A percentile compares a stretch with the other conserved stretches of the same genome.
These are phyloP conservation scores for Arabidopsis arenosa DNA, from an alignment of 345 rosid species.

Conservation along the genomic window DNA sequence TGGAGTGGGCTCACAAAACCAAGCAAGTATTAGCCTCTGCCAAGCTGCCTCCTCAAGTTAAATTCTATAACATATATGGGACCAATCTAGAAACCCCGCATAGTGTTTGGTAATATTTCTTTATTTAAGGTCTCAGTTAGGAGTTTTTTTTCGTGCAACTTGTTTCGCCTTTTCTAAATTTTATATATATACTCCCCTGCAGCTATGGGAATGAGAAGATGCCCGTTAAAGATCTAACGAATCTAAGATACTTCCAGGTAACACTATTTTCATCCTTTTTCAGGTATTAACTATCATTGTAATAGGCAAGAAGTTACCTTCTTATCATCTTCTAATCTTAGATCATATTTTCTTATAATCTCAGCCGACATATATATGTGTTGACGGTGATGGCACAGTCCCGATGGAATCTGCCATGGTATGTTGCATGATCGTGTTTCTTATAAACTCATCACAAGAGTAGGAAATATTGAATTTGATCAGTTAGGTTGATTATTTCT, in stretches of 20 bases:
- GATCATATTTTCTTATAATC: constrained; percentile 24
- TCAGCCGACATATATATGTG: constrained; percentile 82
- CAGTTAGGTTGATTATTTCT: background rate
- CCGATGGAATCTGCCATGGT: constrained; percentile 92
- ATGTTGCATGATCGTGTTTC: constrained; percentile 34
- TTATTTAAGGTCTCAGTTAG: constrained; percentile 12
- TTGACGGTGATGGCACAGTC: constrained; percentile 98
- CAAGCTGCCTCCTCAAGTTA: constrained; percentile 80
- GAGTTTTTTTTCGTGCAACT: background rate
- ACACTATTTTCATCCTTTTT: constrained; percentile 21
- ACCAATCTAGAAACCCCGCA: constrained; percentile 86
- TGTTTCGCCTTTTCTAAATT: background rate
- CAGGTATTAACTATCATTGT: constrained; percentile 18
- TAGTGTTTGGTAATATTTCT: constrained; percentile 75
- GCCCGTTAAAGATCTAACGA: constrained; percentile 70
- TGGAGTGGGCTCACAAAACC: constrained; percentile 89
- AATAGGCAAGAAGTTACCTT: background rate
- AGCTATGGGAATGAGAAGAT: constrained; percentile 85
- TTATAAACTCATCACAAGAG: background rate
- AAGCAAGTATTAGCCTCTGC: constrained; percentile 56
- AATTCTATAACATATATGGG: constrained; percentile 94
- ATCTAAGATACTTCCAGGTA: constrained; percentile 70
- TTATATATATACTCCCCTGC: constrained; percentile 35
- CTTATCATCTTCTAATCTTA: constrained; percentile 22
- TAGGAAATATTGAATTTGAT: constrained; percentile 5